phyloP scores from a whole-genome alignment of 2,329 filamentous ascomycete species.

The Neonectria neomacrospora region DNA sequence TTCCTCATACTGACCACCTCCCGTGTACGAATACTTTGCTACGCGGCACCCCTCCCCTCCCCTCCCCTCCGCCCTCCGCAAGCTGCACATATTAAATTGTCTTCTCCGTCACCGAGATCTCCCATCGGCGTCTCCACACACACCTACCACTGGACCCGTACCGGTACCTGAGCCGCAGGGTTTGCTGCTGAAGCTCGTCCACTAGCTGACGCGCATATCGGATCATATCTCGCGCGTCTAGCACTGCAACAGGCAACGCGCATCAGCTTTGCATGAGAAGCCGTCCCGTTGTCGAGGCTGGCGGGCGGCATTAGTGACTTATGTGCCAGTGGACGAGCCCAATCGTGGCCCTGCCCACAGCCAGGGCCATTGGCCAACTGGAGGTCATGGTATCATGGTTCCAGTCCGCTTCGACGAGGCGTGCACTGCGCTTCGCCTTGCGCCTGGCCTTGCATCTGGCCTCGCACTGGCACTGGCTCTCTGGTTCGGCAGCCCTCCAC shows the following conservation, averaged over 20 bases:
- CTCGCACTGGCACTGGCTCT: constrained; percentile 13
- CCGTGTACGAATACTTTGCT: neutral
- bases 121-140: constrained; percentile 38
- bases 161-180: constrained; percentile 43
- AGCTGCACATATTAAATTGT: constrained; percentile 36
- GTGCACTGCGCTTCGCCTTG: constrained; percentile 21
- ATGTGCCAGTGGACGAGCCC: constrained; percentile 25
- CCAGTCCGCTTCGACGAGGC: constrained; percentile 30
- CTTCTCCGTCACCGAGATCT: constrained; percentile 40
- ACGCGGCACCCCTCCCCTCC: constrained; percentile 6
- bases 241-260: constrained; percentile 45
- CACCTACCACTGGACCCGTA: constrained; percentile 32
- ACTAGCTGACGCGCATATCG: constrained; percentile 48
- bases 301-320: constrained; percentile 15
- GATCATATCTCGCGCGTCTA: constrained; percentile 47
- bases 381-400: constrained; percentile 30
- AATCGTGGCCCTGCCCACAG: constrained; percentile 43
- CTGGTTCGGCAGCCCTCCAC: constrained; percentile 9
- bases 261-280: constrained; percentile 43
- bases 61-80: neutral
- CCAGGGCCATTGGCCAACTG: constrained; percentile 41
- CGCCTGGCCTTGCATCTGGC: constrained; percentile 5
- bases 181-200: constrained; percentile 42
- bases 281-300: constrained; percentile 21
- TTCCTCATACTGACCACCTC: constrained; percentile 10